Evolutionary conservation across 2,329 filamentous ascomycete genomes (phyloP).

Genomic region (Kalmusia sp.): DNA sequence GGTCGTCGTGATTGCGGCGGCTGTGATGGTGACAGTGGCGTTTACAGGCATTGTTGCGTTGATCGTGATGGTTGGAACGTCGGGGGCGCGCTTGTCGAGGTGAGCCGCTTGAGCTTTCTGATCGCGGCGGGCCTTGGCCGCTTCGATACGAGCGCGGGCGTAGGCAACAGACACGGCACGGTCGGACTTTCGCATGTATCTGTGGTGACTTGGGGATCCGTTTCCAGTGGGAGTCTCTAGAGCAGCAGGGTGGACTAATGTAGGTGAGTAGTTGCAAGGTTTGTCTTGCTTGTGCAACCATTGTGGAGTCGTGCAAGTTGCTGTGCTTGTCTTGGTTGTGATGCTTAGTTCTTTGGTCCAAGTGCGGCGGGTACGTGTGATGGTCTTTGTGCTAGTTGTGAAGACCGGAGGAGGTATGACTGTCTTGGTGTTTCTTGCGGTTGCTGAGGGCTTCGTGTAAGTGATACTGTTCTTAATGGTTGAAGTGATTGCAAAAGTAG

Average conservation of each 20-base stretch:
- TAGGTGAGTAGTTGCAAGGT: slow-evolving; percentile 44
- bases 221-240: slow-evolving; percentile 39
- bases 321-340: slow-evolving; percentile 45
- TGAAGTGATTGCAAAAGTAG: slow-evolving; percentile 31
- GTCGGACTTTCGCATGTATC: slow-evolving; percentile 33
- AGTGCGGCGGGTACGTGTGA: slow-evolving; percentile 18
- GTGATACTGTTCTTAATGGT: slow-evolving; percentile 38
- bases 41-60: slow-evolving; percentile 38
- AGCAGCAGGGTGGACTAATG: slow-evolving; percentile 38
- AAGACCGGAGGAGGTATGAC: slow-evolving; percentile 38
- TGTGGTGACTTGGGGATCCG: slow-evolving; percentile 24
- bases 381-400: slow-evolving; percentile 35
- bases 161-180: slow-evolving; percentile 42
- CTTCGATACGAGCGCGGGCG: slow-evolving; percentile 42
- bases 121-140: slow-evolving; percentile 41
- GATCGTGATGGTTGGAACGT: slow-evolving; percentile 43
- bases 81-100: slow-evolving; percentile 43
- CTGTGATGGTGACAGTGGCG: slow-evolving; percentile 39
- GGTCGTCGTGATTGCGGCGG: slow-evolving; percentile 34
- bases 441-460: slow-evolving; percentile 39
- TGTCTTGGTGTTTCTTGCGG: slow-evolving; percentile 40
- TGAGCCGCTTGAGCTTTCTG: slow-evolving; percentile 20
- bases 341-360: slow-evolving; percentile 34
- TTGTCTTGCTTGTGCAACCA: slow-evolving; percentile 40
- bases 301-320: slow-evolving; percentile 46